phyloP scores from a whole-genome alignment of 2,329 filamentous ascomycete genomes.

The Hawksworthiomyces lignivorus region DNA sequence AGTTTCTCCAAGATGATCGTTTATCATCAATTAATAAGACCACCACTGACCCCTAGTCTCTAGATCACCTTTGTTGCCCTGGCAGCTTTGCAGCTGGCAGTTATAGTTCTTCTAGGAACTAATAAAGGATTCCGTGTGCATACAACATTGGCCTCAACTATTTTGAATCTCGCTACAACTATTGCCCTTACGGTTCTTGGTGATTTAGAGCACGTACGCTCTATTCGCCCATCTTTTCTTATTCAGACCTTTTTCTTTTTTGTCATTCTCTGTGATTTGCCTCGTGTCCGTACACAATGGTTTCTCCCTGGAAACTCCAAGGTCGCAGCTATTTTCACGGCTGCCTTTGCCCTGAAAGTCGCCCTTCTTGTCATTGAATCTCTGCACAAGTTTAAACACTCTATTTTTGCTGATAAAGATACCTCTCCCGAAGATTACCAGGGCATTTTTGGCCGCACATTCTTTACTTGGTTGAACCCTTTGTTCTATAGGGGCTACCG shows the following conservation, averaged over 20 bases:
- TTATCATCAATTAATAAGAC: not conserved
- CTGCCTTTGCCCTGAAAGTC: conserved; percentile 32
- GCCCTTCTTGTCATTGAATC: conserved; percentile 37
- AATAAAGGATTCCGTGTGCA: conserved; percentile 2
- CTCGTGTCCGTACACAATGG: conserved; percentile 36
- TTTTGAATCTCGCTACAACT: conserved; percentile 13
- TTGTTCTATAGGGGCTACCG: conserved; percentile 43
- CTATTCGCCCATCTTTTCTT: conserved; percentile 36
- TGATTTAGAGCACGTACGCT: conserved; percentile 38
- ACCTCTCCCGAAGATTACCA: conserved; percentile 31
- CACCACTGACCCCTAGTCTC: too few relatives aligned
- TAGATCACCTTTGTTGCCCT: conserved; percentile 2
- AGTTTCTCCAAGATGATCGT: too few relatives aligned
- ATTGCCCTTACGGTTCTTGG: conserved; percentile 29
- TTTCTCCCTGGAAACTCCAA: conserved; percentile 24
- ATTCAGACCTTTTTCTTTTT: conserved; percentile 37
- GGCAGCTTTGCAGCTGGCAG: conserved; percentile 6
- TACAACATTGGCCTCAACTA: conserved; percentile 13
- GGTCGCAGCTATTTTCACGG: conserved; percentile 35
- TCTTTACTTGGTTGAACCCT: conserved; percentile 47
- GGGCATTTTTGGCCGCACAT: conserved; percentile 35
- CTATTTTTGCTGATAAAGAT: conserved; percentile 36
- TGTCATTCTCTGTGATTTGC: conserved; percentile 35
- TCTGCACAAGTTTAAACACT: conserved; percentile 30
- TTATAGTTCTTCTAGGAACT: conserved; percentile 7